Base-by-base conservation (phyloP, 163 green algal species). In the Chlorella variabilis region DNA sequence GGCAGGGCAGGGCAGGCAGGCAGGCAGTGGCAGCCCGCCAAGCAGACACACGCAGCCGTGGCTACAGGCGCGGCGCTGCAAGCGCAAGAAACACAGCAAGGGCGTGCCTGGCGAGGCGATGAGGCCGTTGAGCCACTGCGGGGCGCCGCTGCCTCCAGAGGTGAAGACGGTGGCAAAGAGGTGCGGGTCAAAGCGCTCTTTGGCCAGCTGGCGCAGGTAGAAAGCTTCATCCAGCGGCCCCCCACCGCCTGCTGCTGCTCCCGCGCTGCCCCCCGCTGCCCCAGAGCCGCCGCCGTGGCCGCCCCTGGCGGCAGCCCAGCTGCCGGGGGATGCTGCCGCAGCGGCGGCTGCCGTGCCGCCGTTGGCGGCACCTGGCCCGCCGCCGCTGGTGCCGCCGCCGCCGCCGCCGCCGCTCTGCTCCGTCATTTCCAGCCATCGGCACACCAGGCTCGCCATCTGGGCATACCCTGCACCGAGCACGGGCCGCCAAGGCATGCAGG, bases 381-480 rank as follows among this genome's bases (percentile, higher is more conserved):
- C 36, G 71, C 49, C 51, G 71, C 23, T 38, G 1, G 69, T 23
- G 71, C 51, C 51, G 71, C 7, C 51, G 33, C 31, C 39, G 11
- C 36, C 45, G 25, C 42, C 45, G 23, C 73, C 71, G 17, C 38
- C 51, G 2, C 80, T 66, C 41, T 83, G 80, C 18, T 92, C 86
- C 25, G 80, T 76, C 61, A 90, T 62, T 9, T 88, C 61, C 51
- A 94, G 84, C 93, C 93, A 97, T 23, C 89, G 76, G 80, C 89
- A 93, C 63, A 93, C 87, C 29, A 95, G 84, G 71, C 84, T 91
- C 25, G 89, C 91, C 92, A 96, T 96, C 74, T 96, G 92, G 7
- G 89, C 92, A 62, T 93, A 94, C 27, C 92, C 91, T 94, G 88
- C 73, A n/a, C 8, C 29, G 39, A 18, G 51, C 29, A 54, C 15